These are phyloP conservation scores for Fomitopsis schrenkii DNA, from an alignment of 1,284 basidiomycete species.

Conservation along the genomic window DNA sequence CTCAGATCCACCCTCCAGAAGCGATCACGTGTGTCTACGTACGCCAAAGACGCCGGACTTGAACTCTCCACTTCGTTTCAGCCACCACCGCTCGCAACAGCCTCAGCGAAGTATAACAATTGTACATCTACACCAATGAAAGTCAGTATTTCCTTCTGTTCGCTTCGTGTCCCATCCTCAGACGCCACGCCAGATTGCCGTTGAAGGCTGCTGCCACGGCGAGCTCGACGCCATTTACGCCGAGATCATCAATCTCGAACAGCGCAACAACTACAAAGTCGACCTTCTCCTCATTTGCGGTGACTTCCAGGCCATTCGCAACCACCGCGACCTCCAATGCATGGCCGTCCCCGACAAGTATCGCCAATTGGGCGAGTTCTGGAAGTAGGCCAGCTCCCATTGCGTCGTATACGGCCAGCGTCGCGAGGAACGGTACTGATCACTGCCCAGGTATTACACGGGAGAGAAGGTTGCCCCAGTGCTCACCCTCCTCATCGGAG, in stretches of 20 bases:
- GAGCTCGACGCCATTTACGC: constrained; percentile 84
- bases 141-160: background rate
- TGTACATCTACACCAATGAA: background rate
- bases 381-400: constrained; percentile 52
- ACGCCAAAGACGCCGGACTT: too few species aligned
- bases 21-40: background rate
- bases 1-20: background rate
- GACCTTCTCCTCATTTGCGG: constrained; percentile 91
- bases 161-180: background rate
- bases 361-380: constrained; percentile 78
- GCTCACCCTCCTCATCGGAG: constrained; percentile 93
- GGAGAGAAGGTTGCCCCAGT: constrained; percentile 80
- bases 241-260: constrained; percentile 67
- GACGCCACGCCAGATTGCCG: constrained; percentile 15
- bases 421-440: background rate
- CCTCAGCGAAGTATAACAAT: too few species aligned
- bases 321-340: constrained; percentile 80
- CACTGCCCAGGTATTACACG: constrained; percentile 70
- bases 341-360: constrained; percentile 94
- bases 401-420: background rate
- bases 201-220: constrained; percentile 94
- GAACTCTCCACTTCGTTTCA: background rate
- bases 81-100: background rate
- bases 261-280: constrained; percentile 59
- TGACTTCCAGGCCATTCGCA: constrained; percentile 94